phyloP scores from a whole-genome alignment of 345 rosid genomes.

The Viola odorata region DNA sequence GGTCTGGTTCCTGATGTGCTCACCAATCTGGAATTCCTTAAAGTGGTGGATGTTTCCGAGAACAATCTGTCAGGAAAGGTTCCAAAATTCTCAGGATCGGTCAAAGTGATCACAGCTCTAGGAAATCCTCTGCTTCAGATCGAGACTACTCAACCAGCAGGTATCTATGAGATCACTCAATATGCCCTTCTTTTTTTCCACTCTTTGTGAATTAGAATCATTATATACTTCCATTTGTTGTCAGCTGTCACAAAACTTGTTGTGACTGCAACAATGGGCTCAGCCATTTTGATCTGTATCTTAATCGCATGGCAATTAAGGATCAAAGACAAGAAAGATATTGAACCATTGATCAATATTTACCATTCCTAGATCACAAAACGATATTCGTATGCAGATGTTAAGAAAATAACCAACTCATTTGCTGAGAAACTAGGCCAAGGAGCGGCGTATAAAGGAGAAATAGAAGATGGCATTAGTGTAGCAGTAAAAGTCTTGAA shows the following conservation, averaged over 20 bases:
- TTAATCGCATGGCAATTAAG: not conserved
- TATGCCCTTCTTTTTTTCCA: too few relatives aligned
- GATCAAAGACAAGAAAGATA: not conserved
- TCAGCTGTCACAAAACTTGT: not conserved
- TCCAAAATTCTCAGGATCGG: not conserved
- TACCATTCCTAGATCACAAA: not conserved
- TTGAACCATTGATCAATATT: not conserved
- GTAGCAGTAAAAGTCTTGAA: not conserved
- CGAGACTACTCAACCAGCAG: not conserved
- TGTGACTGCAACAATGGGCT: not conserved
- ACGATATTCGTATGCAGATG: not conserved
- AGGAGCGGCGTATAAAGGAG: not conserved
- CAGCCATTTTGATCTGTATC: not conserved
- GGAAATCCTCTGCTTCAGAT: not conserved
- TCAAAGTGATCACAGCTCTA: not conserved
- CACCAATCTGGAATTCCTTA: not conserved
- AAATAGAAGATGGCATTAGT: not conserved
- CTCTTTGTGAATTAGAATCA: too few relatives aligned
- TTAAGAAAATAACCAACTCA: not conserved
- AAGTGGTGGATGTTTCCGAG: not conserved
- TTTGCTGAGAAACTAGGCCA: too few relatives aligned
- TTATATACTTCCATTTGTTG: not conserved
- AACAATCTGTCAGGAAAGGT: not conserved
- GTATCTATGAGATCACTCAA: too few relatives aligned
- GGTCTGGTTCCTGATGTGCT: not conserved